phyloP scores from a whole-genome alignment of 441 rosid genomes.

The Syzygium syzygioides region DNA sequence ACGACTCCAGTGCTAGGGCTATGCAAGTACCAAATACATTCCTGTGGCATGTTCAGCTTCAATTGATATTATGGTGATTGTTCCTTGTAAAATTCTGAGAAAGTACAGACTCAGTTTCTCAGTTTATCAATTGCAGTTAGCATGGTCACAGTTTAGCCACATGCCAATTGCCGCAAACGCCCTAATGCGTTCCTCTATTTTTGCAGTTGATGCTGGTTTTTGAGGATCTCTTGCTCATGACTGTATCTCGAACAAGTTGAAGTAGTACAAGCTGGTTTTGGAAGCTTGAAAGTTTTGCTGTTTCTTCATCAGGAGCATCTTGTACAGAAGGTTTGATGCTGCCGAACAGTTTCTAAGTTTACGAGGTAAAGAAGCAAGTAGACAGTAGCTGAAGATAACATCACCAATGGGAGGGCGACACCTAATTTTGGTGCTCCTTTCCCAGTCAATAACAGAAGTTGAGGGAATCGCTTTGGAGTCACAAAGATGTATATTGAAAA shows the following conservation, averaged over 20 bases:
- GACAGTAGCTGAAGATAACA: slow-evolving; percentile 7
- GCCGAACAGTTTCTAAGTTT: slow-evolving; percentile 1
- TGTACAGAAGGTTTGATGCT: slow-evolving; percentile 46
- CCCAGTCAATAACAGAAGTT: slow-evolving; percentile 26
- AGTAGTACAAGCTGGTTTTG: slow-evolving; percentile 23
- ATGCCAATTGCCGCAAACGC: background rate
- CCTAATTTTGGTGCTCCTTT: slow-evolving; percentile 24
- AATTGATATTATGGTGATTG: background rate
- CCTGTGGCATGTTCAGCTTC: background rate
- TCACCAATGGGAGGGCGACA: slow-evolving; percentile 6
- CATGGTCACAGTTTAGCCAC: background rate
- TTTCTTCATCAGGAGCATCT: slow-evolving; percentile 40
- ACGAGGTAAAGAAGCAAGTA: background rate
- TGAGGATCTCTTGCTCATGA: slow-evolving; percentile 27
- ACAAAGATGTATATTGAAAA: slow-evolving; percentile 35
- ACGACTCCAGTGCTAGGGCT: background rate
- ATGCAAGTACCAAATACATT: background rate
- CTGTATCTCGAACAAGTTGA: slow-evolving; percentile 19
- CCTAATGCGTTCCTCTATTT: background rate
- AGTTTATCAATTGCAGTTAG: background rate
- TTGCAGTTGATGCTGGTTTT: slow-evolving; percentile 18
- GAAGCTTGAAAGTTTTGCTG: slow-evolving; percentile 29
- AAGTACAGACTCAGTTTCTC: background rate
- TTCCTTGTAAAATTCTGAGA: background rate
- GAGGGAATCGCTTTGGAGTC: slow-evolving; percentile 22